These are phyloP conservation scores for Leccinum uliginosum DNA, from an alignment of 768 basidiomycete species.

Conservation along the genomic window DNA sequence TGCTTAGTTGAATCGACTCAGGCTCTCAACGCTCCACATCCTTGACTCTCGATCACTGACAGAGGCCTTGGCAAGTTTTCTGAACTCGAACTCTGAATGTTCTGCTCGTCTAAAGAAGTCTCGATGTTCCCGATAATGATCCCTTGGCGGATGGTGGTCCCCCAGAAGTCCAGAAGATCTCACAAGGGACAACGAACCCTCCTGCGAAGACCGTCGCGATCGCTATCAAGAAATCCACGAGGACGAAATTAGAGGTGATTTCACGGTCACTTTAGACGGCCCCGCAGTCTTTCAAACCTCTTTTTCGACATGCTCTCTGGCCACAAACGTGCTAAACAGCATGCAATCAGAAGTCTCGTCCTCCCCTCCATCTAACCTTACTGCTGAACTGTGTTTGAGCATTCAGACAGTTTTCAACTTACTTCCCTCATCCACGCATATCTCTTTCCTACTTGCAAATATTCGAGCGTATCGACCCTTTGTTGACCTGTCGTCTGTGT, in stretches of 20 bases:
- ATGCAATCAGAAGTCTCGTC: constrained; percentile 52
- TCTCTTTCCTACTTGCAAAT: constrained; percentile 66
- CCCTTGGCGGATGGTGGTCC: constrained; percentile 35
- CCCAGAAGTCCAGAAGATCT: constrained; percentile 12
- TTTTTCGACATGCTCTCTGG: constrained; percentile 39
- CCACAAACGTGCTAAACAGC: constrained; percentile 49
- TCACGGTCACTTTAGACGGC: constrained; percentile 54
- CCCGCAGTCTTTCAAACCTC: constrained; percentile 49
- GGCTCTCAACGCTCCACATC: constrained; percentile 79
- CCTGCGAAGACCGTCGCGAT: constrained; percentile 37
- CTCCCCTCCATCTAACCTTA: constrained; percentile 29
- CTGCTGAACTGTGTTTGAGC: constrained; percentile 54
- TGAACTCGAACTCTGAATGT: constrained; percentile 59
- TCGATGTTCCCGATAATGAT: constrained; percentile 28
- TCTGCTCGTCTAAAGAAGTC: constrained; percentile 33
- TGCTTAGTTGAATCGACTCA: constrained; percentile 82
- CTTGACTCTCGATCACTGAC: constrained; percentile 78
- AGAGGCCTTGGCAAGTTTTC: constrained; percentile 66
- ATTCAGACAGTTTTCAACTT: constrained; percentile 63
- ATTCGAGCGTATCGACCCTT: constrained; percentile 83
- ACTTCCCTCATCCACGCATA: constrained; percentile 80
- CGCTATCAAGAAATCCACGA: constrained; percentile 52
- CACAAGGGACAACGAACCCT: constrained; percentile 1
- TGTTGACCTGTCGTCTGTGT: constrained; percentile 63
- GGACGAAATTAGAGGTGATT: constrained; percentile 51